phyloP scores from a whole-genome alignment of 495 filamentous ascomycete species.

The Daldinia bambusicola region DNA sequence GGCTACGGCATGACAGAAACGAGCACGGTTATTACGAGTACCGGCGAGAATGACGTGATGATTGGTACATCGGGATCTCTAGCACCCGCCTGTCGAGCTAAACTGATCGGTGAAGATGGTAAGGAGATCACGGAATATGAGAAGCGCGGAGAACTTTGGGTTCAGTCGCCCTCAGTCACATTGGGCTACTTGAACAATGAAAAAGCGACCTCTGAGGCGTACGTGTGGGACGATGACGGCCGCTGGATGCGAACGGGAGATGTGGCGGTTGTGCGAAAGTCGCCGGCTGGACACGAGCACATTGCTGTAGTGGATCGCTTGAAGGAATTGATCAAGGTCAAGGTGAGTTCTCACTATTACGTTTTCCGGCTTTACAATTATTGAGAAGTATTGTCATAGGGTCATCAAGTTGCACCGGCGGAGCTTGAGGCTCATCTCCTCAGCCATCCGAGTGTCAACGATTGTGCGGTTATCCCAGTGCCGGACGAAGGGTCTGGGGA shows the following conservation, averaged over 20 bases:
- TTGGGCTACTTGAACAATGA: constrained; percentile 89
- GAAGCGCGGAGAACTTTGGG: constrained; percentile 80
- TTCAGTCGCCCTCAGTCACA: constrained; percentile 79
- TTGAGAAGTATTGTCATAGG: constrained; percentile 57
- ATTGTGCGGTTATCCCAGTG: constrained; percentile 85
- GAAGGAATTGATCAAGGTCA: constrained; percentile 95
- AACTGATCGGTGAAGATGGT: constrained; percentile 77
- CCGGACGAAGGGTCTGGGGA: constrained; percentile 81
- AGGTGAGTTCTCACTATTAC: constrained; percentile 62
- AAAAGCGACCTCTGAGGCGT: constrained; percentile 83
- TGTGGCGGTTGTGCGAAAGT: constrained; percentile 75
- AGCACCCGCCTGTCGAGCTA: constrained; percentile 71
- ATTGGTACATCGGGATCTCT: constrained; percentile 80
- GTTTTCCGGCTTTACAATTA: neutral
- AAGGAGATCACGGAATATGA: constrained; percentile 79
- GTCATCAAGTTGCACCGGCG: constrained; percentile 89
- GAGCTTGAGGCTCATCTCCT: constrained; percentile 92
- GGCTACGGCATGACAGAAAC: constrained; percentile 91
- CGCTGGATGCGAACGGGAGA: constrained; percentile 90
- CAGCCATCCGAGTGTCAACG: constrained; percentile 80
- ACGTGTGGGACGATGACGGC: constrained; percentile 72
- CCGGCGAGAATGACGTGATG: constrained; percentile 72
- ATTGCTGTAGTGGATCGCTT: constrained; percentile 86
- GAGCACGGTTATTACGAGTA: constrained; percentile 75
- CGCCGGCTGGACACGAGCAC: constrained; percentile 76